These are phyloP conservation scores for Neofusicoccum ribis DNA, from an alignment of 2,329 filamentous ascomycete genomes.

Conservation along the genomic window DNA sequence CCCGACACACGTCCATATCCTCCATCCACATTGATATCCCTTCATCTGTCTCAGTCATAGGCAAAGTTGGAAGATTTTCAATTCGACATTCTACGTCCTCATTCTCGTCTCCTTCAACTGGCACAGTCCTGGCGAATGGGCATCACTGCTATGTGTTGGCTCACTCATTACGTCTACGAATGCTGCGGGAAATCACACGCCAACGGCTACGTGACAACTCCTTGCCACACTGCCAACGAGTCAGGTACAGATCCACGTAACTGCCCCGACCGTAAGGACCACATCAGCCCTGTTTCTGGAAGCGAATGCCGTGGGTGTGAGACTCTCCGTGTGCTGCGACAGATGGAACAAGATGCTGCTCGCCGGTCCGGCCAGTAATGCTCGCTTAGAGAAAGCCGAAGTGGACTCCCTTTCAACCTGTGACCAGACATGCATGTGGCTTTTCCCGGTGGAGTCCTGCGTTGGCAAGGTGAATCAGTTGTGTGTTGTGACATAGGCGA, in stretches of 20 bases:
- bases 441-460: background rate
- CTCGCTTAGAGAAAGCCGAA: background rate
- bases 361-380: background rate
- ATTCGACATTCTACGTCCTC: background rate
- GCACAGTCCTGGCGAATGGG: background rate
- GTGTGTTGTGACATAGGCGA: too few species aligned
- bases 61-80: background rate
- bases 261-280: slow-evolving; percentile 3
- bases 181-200: slow-evolving; percentile 10
- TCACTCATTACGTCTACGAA: slow-evolving; percentile 12
- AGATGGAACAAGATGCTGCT: slow-evolving; percentile 1
- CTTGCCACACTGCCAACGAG: background rate
- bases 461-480: too few species aligned
- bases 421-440: background rate
- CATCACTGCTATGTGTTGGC: slow-evolving; percentile 8
- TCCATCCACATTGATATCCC: background rate
- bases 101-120: background rate
- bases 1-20: background rate
- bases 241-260: background rate
- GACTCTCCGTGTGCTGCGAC: background rate
- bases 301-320: slow-evolving; percentile 6
- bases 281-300: background rate
- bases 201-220: background rate
- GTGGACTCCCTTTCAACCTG: background rate
- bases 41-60: background rate